Evolutionary conservation across 805 yeast genomes (phyloP).

Genomic region (Komagataella ulmi): DNA sequence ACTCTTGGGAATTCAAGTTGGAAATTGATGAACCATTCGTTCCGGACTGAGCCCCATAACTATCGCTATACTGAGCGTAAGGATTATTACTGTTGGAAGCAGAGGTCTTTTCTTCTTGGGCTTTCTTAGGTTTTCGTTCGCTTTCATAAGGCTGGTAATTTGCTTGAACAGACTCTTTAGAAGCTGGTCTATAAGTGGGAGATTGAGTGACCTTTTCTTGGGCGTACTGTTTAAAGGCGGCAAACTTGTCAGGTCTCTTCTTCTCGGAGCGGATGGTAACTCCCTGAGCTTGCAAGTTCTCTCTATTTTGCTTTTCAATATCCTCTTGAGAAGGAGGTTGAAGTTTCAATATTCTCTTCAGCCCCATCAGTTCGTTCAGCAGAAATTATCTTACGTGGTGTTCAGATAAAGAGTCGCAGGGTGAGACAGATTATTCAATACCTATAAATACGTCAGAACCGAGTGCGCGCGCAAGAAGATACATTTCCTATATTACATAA

Average conservation of each 20-base stretch:
- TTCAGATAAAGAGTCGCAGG: not conserved
- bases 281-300: constrained; percentile 27
- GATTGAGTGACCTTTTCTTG: constrained; percentile 19
- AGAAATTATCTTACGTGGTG: not conserved
- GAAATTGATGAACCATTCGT: not conserved
- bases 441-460: not conserved
- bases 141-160: not conserved
- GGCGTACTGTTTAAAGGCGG: constrained; percentile 34
- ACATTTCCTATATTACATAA: not conserved
- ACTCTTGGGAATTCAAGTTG: not conserved
- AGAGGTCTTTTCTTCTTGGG: not conserved
- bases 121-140: not conserved
- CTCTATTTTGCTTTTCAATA: constrained; percentile 24
- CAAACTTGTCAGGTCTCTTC: constrained; percentile 26
- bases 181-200: constrained; percentile 12
- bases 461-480: not conserved
- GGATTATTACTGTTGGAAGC: not conserved
- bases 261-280: constrained; percentile 23
- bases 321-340: constrained; percentile 25
- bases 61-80: not conserved
- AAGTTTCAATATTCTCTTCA: constrained; percentile 34
- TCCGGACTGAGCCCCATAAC: not conserved
- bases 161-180: constrained; percentile 1
- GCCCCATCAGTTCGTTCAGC: constrained; percentile 24
- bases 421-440: not conserved